Percentiles rank a stretch among this genome's conserved stretches.
Conservation (phyloP, 495 filamentous ascomycete species). For the Penicillium antarcticum region DNA sequence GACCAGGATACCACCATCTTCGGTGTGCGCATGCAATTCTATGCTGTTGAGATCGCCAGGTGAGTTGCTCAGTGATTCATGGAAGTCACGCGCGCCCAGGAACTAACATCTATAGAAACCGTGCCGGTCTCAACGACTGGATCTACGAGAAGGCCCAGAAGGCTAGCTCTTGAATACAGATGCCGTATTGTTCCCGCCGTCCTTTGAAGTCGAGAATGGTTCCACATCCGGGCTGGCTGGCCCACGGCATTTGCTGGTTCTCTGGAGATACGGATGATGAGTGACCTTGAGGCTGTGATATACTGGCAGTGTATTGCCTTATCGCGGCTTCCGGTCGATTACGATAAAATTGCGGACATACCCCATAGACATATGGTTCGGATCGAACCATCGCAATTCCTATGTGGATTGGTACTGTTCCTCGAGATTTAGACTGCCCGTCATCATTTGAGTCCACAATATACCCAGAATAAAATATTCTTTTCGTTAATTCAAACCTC, state of each 20-base stretch:
- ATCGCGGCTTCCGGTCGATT: not conserved
- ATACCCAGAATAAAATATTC: slow-evolving; percentile 23
- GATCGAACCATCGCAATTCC: slow-evolving; percentile 5
- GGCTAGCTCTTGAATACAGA: slow-evolving; percentile 27
- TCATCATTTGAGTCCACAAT: slow-evolving; percentile 3
- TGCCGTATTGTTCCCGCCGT: not conserved
- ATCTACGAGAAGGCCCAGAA: slow-evolving; percentile 74
- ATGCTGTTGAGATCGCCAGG: slow-evolving; percentile 93
- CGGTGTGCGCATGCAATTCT: slow-evolving; percentile 90
- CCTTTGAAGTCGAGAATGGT: slow-evolving; percentile 9
- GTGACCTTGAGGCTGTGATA: not conserved
- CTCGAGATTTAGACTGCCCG: not conserved
- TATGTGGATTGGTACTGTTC: slow-evolving; percentile 2
- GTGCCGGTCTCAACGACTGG: slow-evolving; percentile 91
- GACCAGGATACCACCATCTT: slow-evolving; percentile 90
- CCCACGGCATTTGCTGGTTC: slow-evolving; percentile 18
- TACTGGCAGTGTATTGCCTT: not conserved
- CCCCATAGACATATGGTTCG: slow-evolving; percentile 3
- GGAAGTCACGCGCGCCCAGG: slow-evolving; percentile 6
- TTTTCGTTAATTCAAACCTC: not conserved
- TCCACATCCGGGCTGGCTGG: slow-evolving; percentile 17
- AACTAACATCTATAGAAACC: slow-evolving; percentile 56
- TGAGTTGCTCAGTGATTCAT: slow-evolving; percentile 27
- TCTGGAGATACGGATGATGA: not conserved
- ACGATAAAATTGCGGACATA: not conserved